phyloP scores from a whole-genome alignment of 305 asterid genomes.

The Ajuga reptans region DNA sequence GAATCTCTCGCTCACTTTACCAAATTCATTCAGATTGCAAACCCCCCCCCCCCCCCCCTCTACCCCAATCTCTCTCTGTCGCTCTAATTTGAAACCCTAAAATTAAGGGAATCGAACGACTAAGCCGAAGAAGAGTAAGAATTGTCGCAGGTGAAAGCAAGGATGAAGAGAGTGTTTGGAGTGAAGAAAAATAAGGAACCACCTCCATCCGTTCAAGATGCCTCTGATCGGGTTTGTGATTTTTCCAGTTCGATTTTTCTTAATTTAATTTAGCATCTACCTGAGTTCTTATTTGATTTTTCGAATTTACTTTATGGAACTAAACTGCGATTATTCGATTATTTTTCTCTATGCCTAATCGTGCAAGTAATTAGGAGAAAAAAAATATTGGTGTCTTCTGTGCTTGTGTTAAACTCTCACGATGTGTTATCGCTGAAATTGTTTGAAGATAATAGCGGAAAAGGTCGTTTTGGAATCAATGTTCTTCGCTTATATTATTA shows the following conservation, averaged over 20 bases:
- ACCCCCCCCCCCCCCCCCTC: neutral
- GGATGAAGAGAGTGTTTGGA: slow-evolving; percentile 83
- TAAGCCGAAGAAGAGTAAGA: neutral
- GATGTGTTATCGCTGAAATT: neutral
- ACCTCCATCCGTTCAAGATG: slow-evolving; percentile 62
- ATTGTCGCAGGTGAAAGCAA: neutral
- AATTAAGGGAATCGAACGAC: neutral
- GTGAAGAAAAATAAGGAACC: slow-evolving; percentile 71
- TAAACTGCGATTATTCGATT: neutral
- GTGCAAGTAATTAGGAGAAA: neutral
- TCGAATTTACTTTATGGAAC: neutral
- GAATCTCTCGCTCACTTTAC: neutral
- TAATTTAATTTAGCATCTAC: neutral
- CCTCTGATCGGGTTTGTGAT: slow-evolving; percentile 65
- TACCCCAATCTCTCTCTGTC: neutral
- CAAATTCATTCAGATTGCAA: neutral
- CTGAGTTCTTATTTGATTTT: neutral
- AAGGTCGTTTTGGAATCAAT: neutral
- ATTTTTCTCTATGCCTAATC: neutral
- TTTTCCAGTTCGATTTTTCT: neutral
- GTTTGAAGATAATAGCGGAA: neutral
- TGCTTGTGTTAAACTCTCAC: neutral
- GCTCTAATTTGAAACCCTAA: slow-evolving; percentile 27
- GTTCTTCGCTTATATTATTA: neutral
- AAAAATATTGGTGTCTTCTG: neutral